These are phyloP conservation scores for Lentinula novae-zelandiae DNA, from an alignment of 1,284 basidiomycete species.

Conservation along the genomic window DNA sequence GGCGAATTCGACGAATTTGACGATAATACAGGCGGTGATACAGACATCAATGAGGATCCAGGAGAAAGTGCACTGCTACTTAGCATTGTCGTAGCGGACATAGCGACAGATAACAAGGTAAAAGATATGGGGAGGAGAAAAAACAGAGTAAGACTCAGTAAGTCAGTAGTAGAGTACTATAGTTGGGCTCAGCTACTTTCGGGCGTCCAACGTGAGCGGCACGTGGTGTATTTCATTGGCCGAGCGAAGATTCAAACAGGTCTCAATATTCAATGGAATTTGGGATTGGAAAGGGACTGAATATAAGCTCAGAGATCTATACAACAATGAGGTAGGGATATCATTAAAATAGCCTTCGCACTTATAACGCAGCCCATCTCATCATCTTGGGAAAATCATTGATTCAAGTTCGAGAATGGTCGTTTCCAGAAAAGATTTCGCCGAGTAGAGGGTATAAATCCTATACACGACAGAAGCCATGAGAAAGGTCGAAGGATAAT, in stretches of 20 bases:
- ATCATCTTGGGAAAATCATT: neutral
- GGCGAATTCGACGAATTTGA: neutral
- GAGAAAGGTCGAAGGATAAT: neutral
- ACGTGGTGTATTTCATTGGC: neutral
- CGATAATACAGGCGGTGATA: neutral
- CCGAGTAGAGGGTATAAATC: slow-evolving; percentile 1
- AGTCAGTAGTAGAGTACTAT: no score
- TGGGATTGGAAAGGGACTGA: no score
- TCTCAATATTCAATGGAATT: no score
- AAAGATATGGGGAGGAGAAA: neutral
- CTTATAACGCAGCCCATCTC: no score
- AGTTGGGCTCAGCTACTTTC: no score
- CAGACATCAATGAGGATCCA: neutral
- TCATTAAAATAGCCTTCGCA: no score
- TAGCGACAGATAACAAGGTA: neutral
- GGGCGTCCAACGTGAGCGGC: neutral
- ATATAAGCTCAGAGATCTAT: no score
- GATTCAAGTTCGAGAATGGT: neutral
- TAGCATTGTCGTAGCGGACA: slow-evolving; percentile 1
- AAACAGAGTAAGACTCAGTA: neutral
- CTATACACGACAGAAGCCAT: neutral
- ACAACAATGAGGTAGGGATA: no score
- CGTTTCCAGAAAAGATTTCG: slow-evolving; percentile 4
- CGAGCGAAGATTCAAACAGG: no score
- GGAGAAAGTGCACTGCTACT: neutral